Evolutionary conservation across 805 yeast species (phyloP).

Genomic region (Myxozyma sirexii): DNA sequence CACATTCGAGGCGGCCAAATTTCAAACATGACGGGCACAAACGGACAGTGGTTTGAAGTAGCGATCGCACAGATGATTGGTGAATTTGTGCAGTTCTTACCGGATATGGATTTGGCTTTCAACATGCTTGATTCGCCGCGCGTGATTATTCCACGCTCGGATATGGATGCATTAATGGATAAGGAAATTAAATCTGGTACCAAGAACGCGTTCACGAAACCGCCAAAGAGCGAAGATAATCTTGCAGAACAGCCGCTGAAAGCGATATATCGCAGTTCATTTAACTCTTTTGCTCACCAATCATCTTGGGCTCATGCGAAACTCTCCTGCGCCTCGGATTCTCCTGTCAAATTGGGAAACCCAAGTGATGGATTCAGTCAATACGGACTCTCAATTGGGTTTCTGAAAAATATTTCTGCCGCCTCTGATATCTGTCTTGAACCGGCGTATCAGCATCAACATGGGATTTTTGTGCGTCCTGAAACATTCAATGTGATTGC

Average conservation of each 20-base stretch:
- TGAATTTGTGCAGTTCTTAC: constrained; percentile 34
- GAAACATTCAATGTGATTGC: constrained; percentile 28
- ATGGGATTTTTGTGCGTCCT: constrained; percentile 35
- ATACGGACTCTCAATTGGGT: constrained; percentile 32
- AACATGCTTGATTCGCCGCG: constrained; percentile 36
- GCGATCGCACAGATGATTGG: constrained; percentile 25
- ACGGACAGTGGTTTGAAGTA: constrained; percentile 30
- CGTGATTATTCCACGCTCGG: constrained; percentile 34
- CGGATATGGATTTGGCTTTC: constrained; percentile 38
- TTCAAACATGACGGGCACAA: constrained; percentile 24
- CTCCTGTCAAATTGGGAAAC: constrained; percentile 20
- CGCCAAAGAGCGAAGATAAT: constrained; percentile 14
- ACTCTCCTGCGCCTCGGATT: constrained; percentile 21
- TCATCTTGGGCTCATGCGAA: constrained; percentile 30
- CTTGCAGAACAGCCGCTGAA: constrained; percentile 9
- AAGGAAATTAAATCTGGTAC: constrained; percentile 23
- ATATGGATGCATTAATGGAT: constrained; percentile 18
- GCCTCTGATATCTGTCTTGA: constrained; percentile 34
- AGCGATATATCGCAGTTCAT: constrained; percentile 1
- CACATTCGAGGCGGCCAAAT: constrained; percentile 28
- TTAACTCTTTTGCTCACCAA: constrained; percentile 25
- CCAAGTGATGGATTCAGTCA: constrained; percentile 13
- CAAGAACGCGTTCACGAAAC: constrained; percentile 21
- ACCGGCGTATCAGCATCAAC: constrained; percentile 30
- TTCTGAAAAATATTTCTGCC: constrained; percentile 28